Percentiles rank a stretch among this genome's conserved stretches.
Evolutionary conservation across 2,329 filamentous ascomycete species (phyloP).

Genomic region (Xylariaceae sp.): DNA sequence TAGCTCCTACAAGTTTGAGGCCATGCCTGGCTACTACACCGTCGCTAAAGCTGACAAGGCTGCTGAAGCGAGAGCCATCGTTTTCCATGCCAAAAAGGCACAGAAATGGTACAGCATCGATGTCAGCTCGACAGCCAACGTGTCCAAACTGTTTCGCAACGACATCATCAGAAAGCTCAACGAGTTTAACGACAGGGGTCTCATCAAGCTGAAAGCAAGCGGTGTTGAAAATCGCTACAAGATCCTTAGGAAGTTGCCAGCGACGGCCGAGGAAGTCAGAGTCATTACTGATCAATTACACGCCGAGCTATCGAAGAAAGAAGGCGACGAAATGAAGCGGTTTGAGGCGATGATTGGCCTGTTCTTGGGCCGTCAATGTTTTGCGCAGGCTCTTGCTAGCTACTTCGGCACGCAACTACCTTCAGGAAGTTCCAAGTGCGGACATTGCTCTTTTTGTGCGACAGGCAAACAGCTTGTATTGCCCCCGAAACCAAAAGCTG

Average conservation of each 20-base stretch:
- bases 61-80: constrained; percentile 44
- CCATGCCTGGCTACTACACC: constrained; percentile 31
- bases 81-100: constrained; percentile 38
- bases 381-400: constrained; percentile 49
- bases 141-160: constrained; percentile 36
- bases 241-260: constrained; percentile 46
- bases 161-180: constrained; percentile 56
- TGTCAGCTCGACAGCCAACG: constrained; percentile 38
- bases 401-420: constrained; percentile 58
- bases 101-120: constrained; percentile 47
- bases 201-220: constrained; percentile 49
- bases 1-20: constrained; percentile 51
- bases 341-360: constrained; percentile 51
- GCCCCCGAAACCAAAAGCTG: constrained; percentile 37
- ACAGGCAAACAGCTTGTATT: constrained; percentile 38
- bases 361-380: constrained; percentile 51
- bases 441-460: constrained; percentile 52
- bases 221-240: constrained; percentile 55
- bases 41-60: constrained; percentile 37
- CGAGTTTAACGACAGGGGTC: constrained; percentile 47
- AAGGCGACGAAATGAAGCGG: constrained; percentile 52
- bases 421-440: constrained; percentile 44
- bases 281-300: constrained; percentile 47
- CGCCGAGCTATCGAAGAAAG: constrained; percentile 47
- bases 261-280: constrained; percentile 39